Evolutionary conservation across 1,284 basidiomycete species (phyloP).

Genomic region (Wolfiporia cocos): DNA sequence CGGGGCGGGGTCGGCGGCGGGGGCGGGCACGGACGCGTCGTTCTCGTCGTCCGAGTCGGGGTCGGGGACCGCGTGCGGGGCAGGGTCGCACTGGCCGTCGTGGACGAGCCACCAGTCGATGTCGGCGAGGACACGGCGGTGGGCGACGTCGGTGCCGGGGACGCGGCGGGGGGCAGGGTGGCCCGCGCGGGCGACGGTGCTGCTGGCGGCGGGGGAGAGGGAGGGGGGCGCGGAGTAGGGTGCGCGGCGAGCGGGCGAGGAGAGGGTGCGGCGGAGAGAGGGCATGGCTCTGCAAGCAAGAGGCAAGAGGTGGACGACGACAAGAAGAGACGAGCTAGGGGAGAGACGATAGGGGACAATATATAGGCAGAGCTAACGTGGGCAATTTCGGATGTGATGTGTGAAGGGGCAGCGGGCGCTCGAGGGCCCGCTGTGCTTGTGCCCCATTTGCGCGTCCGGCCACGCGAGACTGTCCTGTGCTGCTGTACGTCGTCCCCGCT

Average conservation of each 20-base stretch:
- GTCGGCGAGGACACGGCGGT: constrained; percentile 70
- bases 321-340: too few relatives aligned
- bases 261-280: constrained; percentile 69
- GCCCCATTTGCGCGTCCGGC: too few relatives aligned
- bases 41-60: constrained; percentile 11
- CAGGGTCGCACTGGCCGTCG: constrained; percentile 58
- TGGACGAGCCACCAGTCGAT: constrained; percentile 80
- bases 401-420: too few relatives aligned
- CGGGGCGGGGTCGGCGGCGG: constrained; percentile 6
- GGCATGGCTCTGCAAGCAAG: too few relatives aligned
- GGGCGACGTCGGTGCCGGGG: constrained; percentile 55
- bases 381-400: too few relatives aligned
- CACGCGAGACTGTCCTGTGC: too few relatives aligned
- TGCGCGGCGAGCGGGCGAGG: constrained; percentile 58
- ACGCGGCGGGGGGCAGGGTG: constrained; percentile 49
- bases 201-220: constrained; percentile 30
- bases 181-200: constrained; percentile 26
- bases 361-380: too few relatives aligned
- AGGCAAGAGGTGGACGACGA: too few relatives aligned
- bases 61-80: constrained; percentile 9
- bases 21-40: constrained; percentile 4
- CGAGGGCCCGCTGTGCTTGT: too few relatives aligned
- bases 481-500: too few relatives aligned
- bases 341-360: too few relatives aligned
- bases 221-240: constrained; percentile 44